Conservation (phyloP, 257 asterid species). For the Marsdenia floribunda region DNA sequence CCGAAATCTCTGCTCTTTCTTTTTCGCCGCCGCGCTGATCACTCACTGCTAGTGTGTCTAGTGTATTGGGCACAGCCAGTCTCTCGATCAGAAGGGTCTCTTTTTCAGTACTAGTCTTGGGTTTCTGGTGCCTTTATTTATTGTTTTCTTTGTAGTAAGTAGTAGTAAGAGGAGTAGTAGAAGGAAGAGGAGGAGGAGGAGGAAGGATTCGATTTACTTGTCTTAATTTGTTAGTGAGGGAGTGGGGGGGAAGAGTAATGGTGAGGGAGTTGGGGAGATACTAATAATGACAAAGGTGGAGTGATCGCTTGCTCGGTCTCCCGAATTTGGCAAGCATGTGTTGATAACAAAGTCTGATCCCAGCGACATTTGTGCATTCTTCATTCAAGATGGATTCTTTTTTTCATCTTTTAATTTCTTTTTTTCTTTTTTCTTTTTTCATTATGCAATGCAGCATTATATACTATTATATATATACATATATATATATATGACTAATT, state of each 20-base stretch:
- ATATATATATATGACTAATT: too few relatives aligned
- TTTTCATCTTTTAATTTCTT: neutral
- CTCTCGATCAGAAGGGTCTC: neutral
- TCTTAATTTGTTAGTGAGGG: neutral
- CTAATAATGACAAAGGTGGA: slow-evolving; percentile 6
- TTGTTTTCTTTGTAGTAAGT: too few relatives aligned
- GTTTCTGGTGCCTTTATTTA: slow-evolving; percentile 3
- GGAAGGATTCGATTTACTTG: neutral
- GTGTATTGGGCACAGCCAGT: neutral
- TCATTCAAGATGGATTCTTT: neutral
- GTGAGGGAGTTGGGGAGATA: slow-evolving; percentile 10
- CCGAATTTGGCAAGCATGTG: slow-evolving; percentile 9
- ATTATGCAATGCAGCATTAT: neutral
- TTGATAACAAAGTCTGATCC: neutral
- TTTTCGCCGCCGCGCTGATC: neutral
- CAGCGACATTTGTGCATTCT: neutral
- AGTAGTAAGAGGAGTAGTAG: too few relatives aligned
- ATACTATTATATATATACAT: too few relatives aligned
- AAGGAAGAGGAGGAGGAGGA: neutral
- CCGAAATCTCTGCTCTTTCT: neutral
- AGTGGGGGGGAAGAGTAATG: neutral
- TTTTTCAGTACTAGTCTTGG: slow-evolving; percentile 9
- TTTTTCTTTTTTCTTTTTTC: too few relatives aligned
- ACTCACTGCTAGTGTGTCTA: neutral
- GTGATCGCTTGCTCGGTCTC: neutral